Base-by-base conservation (phyloP, 129 eudicot species). In the Artemisia annua region DNA sequence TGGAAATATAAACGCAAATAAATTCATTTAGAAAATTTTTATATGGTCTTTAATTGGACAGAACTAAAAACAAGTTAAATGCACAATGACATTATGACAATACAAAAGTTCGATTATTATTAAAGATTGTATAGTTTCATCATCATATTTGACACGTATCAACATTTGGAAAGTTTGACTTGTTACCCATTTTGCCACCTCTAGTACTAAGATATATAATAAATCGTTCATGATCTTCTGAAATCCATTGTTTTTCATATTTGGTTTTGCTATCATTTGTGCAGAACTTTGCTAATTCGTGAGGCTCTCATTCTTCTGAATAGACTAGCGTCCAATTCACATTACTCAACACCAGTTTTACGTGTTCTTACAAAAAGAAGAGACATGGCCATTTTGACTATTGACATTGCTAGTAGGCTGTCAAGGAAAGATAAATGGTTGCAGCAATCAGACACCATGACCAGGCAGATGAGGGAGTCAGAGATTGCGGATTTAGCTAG, bases 251-350 rank as follows among this genome's bases (percentile, higher is more conserved):
- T 39, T 39, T 48, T 28, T 58, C 7, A 48, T 28, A 58, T 18
- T 32, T 20, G 11, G 11, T 39, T 51, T 32, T 39, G 11, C 46
- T 39, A 46, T 54, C 13, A 12, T 56, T 52, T 11, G 70, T 75
- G 84, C 92, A 93, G 98, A 69, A 84, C 86, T n/a, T 86, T 90
- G 88, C 84, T 93, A 14, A 79, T 93, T 26, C 92, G 92, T 10
- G 98, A 90, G 75, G 86, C 85, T 1, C 92, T 93, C 24, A 90
- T 83, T 32, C 81, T 93, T 56, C 69, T 93, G 53, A 90, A 93
- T 67, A 84, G 96, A 73, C 86, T 93, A 9, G 98, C 74, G 3
- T 87, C 98, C 12, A 85, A 81, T 70, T 80, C 92, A 46, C 83
- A 83, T 48, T 89, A 84, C 80, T 87, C 96, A 0, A 53, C 75